A percentile compares a stretch with the other conserved stretches of the same genome.
Evolutionary conservation across 2,329 filamentous ascomycete species (phyloP).

Genomic region (Cladobotryum protrusum): DNA sequence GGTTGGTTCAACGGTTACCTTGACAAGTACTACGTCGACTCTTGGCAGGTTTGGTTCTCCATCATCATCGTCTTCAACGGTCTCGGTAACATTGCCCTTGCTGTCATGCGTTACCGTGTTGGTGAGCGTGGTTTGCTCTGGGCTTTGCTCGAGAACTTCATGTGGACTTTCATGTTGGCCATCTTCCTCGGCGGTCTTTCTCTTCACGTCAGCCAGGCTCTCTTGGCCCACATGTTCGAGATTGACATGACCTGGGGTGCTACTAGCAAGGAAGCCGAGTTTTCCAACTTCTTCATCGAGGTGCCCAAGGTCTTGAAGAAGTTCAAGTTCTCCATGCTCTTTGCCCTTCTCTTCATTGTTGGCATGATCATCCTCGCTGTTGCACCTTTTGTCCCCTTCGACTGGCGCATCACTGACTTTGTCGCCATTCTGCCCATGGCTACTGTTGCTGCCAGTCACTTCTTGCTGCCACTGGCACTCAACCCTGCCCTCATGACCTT

Average conservation of each 20-base stretch:
- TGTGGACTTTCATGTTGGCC: slow-evolving; percentile 67
- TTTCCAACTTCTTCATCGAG: slow-evolving; percentile 80
- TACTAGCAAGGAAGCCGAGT: slow-evolving; percentile 75
- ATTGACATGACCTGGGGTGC: slow-evolving; percentile 83
- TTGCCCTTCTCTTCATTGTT: slow-evolving; percentile 51
- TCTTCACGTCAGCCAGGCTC: slow-evolving; percentile 72
- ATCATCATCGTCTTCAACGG: slow-evolving; percentile 74
- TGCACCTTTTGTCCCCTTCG: slow-evolving; percentile 57
- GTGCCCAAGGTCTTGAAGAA: slow-evolving; percentile 71
- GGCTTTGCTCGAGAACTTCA: slow-evolving; percentile 58
- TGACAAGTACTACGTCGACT: slow-evolving; percentile 75
- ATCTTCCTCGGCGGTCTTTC: slow-evolving; percentile 80
- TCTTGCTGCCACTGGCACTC: slow-evolving; percentile 64
- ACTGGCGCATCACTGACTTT: slow-evolving; percentile 63
- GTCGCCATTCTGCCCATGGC: slow-evolving; percentile 73
- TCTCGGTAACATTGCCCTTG: slow-evolving; percentile 65
- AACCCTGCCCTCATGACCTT: slow-evolving; percentile 79
- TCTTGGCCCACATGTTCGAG: slow-evolving; percentile 77
- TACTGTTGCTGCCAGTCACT: slow-evolving; percentile 61
- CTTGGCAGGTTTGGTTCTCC: slow-evolving; percentile 74
- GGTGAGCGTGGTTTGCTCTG: slow-evolving; percentile 56
- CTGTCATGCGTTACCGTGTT: slow-evolving; percentile 65
- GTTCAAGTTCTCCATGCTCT: slow-evolving; percentile 68
- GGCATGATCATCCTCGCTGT: slow-evolving; percentile 60
- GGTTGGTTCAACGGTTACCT: slow-evolving; percentile 73